Percentiles rank a stretch among this genome's conserved stretches.
Evolutionary conservation across 495 filamentous ascomycete species (phyloP).

Genomic region (Alectoria sarmentosa): DNA sequence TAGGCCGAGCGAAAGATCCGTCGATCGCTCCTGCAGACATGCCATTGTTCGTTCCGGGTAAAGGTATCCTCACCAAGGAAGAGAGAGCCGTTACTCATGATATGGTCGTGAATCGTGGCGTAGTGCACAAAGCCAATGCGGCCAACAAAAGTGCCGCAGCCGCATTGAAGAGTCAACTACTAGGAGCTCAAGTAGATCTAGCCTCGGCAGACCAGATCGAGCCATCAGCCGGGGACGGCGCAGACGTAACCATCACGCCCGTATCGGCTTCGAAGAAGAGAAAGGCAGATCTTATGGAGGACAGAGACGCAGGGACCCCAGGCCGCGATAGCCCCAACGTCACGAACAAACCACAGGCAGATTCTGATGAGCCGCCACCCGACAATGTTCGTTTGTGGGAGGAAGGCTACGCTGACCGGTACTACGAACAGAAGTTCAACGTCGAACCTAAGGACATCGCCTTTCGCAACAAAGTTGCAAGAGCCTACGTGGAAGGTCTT

Average conservation of each 20-base stretch:
- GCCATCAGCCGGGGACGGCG: slow-evolving; percentile 17
- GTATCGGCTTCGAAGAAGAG: slow-evolving; percentile 51
- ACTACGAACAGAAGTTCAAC: slow-evolving; percentile 97
- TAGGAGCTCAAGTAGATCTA: slow-evolving; percentile 35
- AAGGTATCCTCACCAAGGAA: slow-evolving; percentile 53
- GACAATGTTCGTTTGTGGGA: slow-evolving; percentile 94
- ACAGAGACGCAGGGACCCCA: slow-evolving; percentile 51
- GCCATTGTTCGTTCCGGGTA: slow-evolving; percentile 52
- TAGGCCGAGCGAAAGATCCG: slow-evolving; percentile 26
- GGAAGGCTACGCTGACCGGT: slow-evolving; percentile 86
- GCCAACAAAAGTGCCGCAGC: slow-evolving; percentile 95
- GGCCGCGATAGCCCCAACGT: slow-evolving; percentile 45
- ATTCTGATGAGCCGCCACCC: slow-evolving; percentile 54
- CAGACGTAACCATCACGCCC: slow-evolving; percentile 27
- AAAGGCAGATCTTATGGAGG: slow-evolving; percentile 56
- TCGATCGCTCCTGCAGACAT: slow-evolving; percentile 35
- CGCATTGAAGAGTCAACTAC: slow-evolving; percentile 73
- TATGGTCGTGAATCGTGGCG: slow-evolving; percentile 74
- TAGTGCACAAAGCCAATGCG: slow-evolving; percentile 67
- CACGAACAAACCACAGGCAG: slow-evolving; percentile 28
- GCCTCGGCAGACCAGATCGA: slow-evolving; percentile 9
- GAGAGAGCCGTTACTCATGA: slow-evolving; percentile 68
- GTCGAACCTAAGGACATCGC: slow-evolving; percentile 72
- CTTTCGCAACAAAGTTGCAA: slow-evolving; percentile 88
- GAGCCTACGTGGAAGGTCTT: slow-evolving; percentile 91